phyloP scores from a whole-genome alignment of 768 basidiomycete species.

The Tricholoma bakamatsutake region DNA sequence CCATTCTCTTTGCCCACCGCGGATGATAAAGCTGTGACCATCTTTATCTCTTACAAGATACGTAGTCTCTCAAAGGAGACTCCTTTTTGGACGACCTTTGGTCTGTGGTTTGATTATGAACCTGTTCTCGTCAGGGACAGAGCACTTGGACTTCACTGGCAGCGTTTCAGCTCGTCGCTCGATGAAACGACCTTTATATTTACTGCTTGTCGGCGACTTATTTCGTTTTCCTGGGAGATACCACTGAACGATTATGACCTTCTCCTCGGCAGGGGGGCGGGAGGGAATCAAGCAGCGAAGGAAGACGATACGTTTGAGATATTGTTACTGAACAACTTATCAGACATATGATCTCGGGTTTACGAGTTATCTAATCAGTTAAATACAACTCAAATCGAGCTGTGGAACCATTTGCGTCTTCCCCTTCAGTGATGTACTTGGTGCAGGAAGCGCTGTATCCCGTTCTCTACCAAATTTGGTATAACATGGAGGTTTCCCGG shows the following conservation, averaged over 20 bases:
- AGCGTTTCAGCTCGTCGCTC: constrained; percentile 31
- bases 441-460: no score
- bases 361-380: neutral
- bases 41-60: constrained; percentile 74
- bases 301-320: constrained; percentile 68
- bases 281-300: constrained; percentile 36
- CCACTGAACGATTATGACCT: constrained; percentile 50
- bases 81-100: constrained; percentile 76
- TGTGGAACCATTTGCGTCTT: no score
- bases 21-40: constrained; percentile 18
- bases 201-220: constrained; percentile 47
- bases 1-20: constrained; percentile 25
- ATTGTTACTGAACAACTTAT: constrained; percentile 36
- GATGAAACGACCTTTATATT: constrained; percentile 58
- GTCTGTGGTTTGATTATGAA: constrained; percentile 65
- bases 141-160: constrained; percentile 24
- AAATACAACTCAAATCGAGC: no score
- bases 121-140: constrained; percentile 41
- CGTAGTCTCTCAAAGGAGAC: constrained; percentile 69
- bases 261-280: constrained; percentile 50
- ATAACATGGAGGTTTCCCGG: no score
- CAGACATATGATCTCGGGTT: neutral
- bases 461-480: no score
- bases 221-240: constrained; percentile 53
- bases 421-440: no score